Base-by-base conservation (phyloP, 306 rosid species). In the Ormosia semicastrata region DNA sequence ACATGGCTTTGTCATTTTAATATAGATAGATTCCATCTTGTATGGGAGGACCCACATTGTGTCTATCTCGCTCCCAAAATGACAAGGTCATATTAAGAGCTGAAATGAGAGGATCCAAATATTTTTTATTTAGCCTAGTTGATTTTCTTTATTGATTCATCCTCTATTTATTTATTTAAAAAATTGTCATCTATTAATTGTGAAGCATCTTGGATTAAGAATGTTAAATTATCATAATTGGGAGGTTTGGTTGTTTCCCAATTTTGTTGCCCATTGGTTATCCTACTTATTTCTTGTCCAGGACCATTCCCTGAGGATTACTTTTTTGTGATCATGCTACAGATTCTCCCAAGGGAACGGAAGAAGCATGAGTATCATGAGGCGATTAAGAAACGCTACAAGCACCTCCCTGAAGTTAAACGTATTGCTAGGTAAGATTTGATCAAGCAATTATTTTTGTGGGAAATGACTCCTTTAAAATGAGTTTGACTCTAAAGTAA, bases 291-390 rank as follows among this genome's bases (percentile, higher is more conserved):
- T 50, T 77, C 0, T 62, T 10, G 34, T 40, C 58, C 4, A 2
- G 68, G 29, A 52, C 29, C 36, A 34, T 50, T 76, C 56, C 72
- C 15, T 53, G 83, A 44, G 3, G 49, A 49, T 84, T 30, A 71
- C 74, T 32, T 46, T 8, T 30, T 73, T 77, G 41, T 73, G 78
- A 32, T 60, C 15, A 8, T 78, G 53, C 70, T 70, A 82, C 87
- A 95, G 99, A 85, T 92, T 84, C 97, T 95, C 50, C 98, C 99
- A 5, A 89, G 99, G 87, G 99, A 95, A 84, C 85, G 83, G 67
- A 93, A 87, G 85, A 95, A 52, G 78, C 99, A 95, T 2, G 91
- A 93, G 44, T 95, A 93, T 84, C 66, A 92, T 3, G 97, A 92
- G 84, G 97, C 98, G 40, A 68, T 95, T 74, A 95, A 90, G 90